Evolutionary conservation across 2,329 filamentous ascomycete species (phyloP), one percentile per base, ranked within the genome.

Genomic region (Botrytis fabae): DNA sequence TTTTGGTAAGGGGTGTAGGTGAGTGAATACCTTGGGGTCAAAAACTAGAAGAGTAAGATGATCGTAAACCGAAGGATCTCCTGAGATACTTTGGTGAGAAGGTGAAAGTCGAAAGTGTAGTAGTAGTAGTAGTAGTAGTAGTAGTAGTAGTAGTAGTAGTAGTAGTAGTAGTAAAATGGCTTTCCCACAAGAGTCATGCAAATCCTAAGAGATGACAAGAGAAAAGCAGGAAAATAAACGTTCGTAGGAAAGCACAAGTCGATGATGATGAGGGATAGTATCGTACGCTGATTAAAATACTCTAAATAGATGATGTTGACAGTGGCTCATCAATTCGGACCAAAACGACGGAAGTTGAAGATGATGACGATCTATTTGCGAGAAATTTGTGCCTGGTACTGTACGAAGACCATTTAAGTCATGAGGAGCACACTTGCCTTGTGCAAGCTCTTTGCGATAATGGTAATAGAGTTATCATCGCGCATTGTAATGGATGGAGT

Each of bases 401-500:
- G 51, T 38, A 69, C 44, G 70, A 57, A 62, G 38, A 60, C 38
- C 20, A 61, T 42, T 73, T 74, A 80, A 28, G 38, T 59, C 77
- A 80, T 79, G 1, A 78, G 81, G 75, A 44, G 76, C 68, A 57
- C 80, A 74, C 16, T 82, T 69, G 72, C 76, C 78, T 44, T 71
- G 59, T 66, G 69, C 6, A 75, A 25, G 51, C 72, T 72, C 57
- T 74, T 73, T 1, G 69, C 69, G 25, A 70, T 51, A 2, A 75
- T 73, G 0, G 76, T 77, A 0, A 75, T 74, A 0, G 76, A 76
- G 46, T 75, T 75, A 54, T 89, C 86, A 75, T 88, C 86, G 46
- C 86, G 83, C 76, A 87, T 84, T 2, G 86, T 88, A 63, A 89
- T 84, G 14, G 85, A 83, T 0, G 87, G 87, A 0, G 87, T 88